Evolutionary conservation across 2,329 filamentous ascomycete genomes (phyloP).

Genomic region (Alternaria ventricosa): DNA sequence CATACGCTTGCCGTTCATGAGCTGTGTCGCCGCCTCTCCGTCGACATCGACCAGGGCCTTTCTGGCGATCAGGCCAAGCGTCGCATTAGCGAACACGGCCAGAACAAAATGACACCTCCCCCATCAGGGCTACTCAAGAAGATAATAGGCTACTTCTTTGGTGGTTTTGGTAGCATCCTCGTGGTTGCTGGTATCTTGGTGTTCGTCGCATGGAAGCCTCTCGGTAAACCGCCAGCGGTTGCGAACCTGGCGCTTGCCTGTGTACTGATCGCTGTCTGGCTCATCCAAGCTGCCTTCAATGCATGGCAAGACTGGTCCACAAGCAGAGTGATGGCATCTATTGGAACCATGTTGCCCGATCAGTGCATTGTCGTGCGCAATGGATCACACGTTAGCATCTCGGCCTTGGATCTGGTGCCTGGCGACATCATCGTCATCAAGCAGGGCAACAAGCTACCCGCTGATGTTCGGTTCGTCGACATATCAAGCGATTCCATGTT

Average conservation of each 20-base stretch:
- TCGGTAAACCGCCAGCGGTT: constrained; percentile 72
- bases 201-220: constrained; percentile 77
- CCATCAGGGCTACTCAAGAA: constrained; percentile 66
- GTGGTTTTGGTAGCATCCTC: constrained; percentile 76
- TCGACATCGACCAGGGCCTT: constrained; percentile 64
- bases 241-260: constrained; percentile 77
- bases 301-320: constrained; percentile 78
- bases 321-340: constrained; percentile 77
- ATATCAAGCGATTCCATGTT: constrained; percentile 73
- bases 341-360: constrained; percentile 81
- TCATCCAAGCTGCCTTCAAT: constrained; percentile 58
- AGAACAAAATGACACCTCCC: constrained; percentile 70
- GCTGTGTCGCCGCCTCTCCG: constrained; percentile 65
- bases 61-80: constrained; percentile 64
- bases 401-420: constrained; percentile 69
- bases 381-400: constrained; percentile 57
- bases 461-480: constrained; percentile 74
- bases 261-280: constrained; percentile 74
- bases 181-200: constrained; percentile 73
- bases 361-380: constrained; percentile 70
- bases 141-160: constrained; percentile 74
- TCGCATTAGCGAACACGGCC: constrained; percentile 66
- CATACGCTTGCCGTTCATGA: constrained; percentile 66
- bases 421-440: constrained; percentile 74
- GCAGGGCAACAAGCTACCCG: constrained; percentile 75